Conservation (phyloP, 2,329 filamentous ascomycete species). For the Talaromyces albobiverticillius region DNA sequence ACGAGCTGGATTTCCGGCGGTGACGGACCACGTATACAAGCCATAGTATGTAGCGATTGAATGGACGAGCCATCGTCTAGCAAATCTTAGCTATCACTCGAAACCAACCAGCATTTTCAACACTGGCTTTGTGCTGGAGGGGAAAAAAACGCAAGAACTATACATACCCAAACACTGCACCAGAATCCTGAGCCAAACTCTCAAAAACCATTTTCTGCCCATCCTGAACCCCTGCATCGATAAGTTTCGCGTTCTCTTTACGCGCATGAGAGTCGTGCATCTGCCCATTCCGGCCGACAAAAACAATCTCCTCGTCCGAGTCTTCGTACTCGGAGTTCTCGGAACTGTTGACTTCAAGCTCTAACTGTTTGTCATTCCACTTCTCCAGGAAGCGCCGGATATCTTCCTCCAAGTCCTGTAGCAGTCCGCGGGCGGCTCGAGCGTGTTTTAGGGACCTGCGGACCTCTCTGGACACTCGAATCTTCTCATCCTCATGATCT, state of each 20-base stretch:
- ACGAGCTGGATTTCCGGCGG: slow-evolving; percentile 65
- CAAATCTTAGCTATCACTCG: neutral
- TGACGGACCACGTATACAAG: slow-evolving; percentile 76
- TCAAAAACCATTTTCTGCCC: slow-evolving; percentile 76
- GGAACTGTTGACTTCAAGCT: slow-evolving; percentile 46
- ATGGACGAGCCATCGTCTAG: slow-evolving; percentile 86
- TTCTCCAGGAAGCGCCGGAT: slow-evolving; percentile 70
- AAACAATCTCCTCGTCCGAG: slow-evolving; percentile 86
- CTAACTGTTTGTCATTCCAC: slow-evolving; percentile 55
- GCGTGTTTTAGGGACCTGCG: slow-evolving; percentile 75
- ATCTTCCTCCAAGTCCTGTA: slow-evolving; percentile 81
- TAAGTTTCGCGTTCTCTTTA: slow-evolving; percentile 52
- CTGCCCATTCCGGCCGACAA: slow-evolving; percentile 68
- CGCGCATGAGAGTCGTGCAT: slow-evolving; percentile 59
- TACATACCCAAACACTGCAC: slow-evolving; percentile 76
- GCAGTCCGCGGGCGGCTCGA: slow-evolving; percentile 72
- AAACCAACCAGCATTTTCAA: neutral
- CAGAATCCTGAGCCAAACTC: slow-evolving; percentile 69
- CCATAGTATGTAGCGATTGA: slow-evolving; percentile 92
- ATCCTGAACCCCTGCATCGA: slow-evolving; percentile 44
- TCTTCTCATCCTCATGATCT: slow-evolving; percentile 28
- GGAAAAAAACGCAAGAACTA: neutral
- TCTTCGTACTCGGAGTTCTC: slow-evolving; percentile 36
- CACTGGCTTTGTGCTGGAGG: neutral
- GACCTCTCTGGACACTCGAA: slow-evolving; percentile 72